Percentiles rank a stretch among this genome's conserved stretches.
Conservation (phyloP, 2,329 filamentous ascomycete genomes). For the Domatiomyces catenatus region DNA sequence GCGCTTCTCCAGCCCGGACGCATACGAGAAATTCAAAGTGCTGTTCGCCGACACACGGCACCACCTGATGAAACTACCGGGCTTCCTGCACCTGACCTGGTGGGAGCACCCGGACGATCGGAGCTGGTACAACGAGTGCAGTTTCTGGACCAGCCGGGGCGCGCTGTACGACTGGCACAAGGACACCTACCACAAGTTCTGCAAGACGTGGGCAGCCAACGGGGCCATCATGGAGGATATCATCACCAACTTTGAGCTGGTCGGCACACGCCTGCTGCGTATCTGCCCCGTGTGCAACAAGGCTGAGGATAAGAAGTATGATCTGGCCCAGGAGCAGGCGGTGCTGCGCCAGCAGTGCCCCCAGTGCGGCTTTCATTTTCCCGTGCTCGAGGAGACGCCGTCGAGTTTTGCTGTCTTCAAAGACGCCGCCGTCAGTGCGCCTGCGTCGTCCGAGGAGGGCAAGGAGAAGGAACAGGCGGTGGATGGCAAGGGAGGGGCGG, state of each 20-base stretch:
- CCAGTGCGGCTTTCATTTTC: conserved; percentile 8
- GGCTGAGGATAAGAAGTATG: conserved; percentile 9
- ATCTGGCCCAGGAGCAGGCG: conserved; percentile 9
- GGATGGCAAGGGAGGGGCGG: too few species aligned
- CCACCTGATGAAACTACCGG: conserved; percentile 7
- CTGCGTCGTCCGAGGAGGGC: too few species aligned
- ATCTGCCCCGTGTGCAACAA: conserved; percentile 8
- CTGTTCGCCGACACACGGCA: conserved; percentile 9
- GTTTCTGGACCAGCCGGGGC: conserved; percentile 10
- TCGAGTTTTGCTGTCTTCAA: conserved; percentile 11
- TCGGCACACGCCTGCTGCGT: conserved; percentile 8
- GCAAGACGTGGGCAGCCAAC: conserved; percentile 10
- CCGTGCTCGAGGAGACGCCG: conserved; percentile 6
- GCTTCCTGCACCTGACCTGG: conserved; percentile 9
- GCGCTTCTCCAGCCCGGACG: conserved; percentile 9
- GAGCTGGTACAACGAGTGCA: conserved; percentile 11
- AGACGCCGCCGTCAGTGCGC: conserved; percentile 2
- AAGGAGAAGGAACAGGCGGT: too few species aligned
- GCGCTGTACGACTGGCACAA: conserved; percentile 11
- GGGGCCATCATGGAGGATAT: conserved; percentile 10
- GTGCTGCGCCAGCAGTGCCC: conserved; percentile 7
- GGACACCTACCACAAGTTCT: conserved; percentile 9
- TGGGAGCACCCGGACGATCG: conserved; percentile 10
- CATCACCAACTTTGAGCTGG: conserved; percentile 11
- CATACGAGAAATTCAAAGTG: conserved; percentile 10